Base-by-base conservation (phyloP, 305 asterid species). In the Solanum hybrid region DNA sequence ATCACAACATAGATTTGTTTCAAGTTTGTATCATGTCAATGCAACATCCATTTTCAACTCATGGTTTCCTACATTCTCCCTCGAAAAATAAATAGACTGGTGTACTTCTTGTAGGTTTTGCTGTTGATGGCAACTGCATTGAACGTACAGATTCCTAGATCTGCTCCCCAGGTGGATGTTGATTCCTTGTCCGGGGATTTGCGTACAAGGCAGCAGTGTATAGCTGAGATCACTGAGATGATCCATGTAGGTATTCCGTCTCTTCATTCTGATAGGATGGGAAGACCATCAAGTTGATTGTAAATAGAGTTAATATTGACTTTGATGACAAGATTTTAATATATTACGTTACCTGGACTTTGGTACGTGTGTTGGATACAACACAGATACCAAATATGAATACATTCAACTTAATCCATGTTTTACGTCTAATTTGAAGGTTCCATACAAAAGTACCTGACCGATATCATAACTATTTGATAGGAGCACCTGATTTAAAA, bases 171-270 rank as follows among this genome's bases (percentile, higher is more conserved):
- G 89, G 92, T 91, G 37, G 91, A 90, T 24, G 90, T 91, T 91
- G 93, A 92, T 85, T 61, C 93, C 64, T 90, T 93, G 88, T 91
- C 97, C 37, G 69, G 78, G 35, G 98, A 97, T 87, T 92, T 97
- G 92, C 99, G 99, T 87, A 76, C 95, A 26, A 95, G 99, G 92
- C 99, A 97, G 90, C 99, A 94, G 88, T 92, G 94, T 88, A 93
- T 97, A 76, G 99, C 99, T 89, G 99, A 96, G 95, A 96, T 97
- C 90, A 96, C 98, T 8, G 99, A 97, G 94, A 96, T 97, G 99
- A 97, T 97, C 89, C 99, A 97, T 92, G 99, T 97, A 88, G 93
- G 97, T 93, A 75, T 89, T 89, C 91, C 36, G 73, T 37, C 77
- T 57, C 84, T 91, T 76, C 77, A 24, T 86, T 79, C 69, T 86